Evolutionary conservation across 2,329 filamentous ascomycete genomes (phyloP).

Genomic region (Neurospora crassa): DNA sequence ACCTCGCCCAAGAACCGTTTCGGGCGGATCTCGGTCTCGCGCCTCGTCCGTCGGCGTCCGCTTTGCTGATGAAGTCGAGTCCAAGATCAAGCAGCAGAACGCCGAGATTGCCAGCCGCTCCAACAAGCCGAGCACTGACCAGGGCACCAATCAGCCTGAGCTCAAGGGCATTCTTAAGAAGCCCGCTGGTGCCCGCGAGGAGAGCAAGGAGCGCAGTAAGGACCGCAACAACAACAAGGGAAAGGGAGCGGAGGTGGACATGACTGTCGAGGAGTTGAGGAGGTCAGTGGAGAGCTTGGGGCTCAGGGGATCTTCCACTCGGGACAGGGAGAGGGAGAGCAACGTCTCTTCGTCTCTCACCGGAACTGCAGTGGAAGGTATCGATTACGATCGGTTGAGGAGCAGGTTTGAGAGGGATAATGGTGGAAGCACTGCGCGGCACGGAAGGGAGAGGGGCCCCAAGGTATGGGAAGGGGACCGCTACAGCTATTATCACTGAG

Average conservation of each 20-base stretch:
- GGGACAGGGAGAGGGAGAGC: constrained; percentile 9
- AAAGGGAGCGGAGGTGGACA: constrained; percentile 10
- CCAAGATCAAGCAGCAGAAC: constrained; percentile 19
- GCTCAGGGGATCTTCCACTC: constrained; percentile 2
- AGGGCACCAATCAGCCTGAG: constrained; percentile 10
- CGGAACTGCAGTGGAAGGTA: not conserved
- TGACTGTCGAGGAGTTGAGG: constrained; percentile 9
- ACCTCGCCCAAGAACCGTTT: not conserved
- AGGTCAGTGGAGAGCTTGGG: constrained; percentile 17
- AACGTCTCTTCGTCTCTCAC: not conserved
- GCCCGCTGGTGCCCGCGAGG: not conserved
- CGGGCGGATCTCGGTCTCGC: not conserved
- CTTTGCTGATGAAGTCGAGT: constrained; percentile 18
- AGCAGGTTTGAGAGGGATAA: not conserved
- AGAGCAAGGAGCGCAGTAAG: not conserved
- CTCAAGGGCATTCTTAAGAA: constrained; percentile 25
- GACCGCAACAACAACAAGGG: not conserved
- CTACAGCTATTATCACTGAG: not conserved
- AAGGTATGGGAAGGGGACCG: not conserved
- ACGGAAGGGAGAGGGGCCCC: not conserved
- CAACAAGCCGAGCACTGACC: constrained; percentile 8
- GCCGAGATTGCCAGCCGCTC: constrained; percentile 22
- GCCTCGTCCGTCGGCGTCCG: constrained; percentile 7
- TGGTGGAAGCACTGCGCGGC: not conserved
- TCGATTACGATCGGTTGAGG: not conserved